Conservation (phyloP, 768 basidiomycete species). For the Russula ochroleuca region DNA sequence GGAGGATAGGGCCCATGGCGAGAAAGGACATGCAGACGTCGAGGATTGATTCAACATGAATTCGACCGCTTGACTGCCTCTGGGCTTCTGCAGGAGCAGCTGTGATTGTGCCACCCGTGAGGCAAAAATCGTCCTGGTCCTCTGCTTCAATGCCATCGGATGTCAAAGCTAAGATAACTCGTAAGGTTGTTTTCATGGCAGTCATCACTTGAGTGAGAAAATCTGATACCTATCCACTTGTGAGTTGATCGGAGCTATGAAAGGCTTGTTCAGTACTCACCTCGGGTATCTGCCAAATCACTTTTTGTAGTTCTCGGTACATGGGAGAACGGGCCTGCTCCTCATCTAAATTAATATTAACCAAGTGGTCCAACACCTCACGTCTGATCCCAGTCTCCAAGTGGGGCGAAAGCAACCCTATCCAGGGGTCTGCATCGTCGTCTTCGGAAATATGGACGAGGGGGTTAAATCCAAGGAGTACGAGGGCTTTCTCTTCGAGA, state of each 20-base stretch:
- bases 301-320: slow-evolving; percentile 46
- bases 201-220: slow-evolving; percentile 35
- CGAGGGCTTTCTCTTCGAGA: slow-evolving; percentile 54
- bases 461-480: slow-evolving; percentile 64
- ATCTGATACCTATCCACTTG: slow-evolving; percentile 49
- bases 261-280: slow-evolving; percentile 49
- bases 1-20: slow-evolving; percentile 58
- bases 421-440: slow-evolving; percentile 35
- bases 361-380: slow-evolving; percentile 44
- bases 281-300: slow-evolving; percentile 65
- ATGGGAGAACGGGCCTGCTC: slow-evolving; percentile 22
- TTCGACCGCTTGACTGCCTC: slow-evolving; percentile 32
- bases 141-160: slow-evolving; percentile 36
- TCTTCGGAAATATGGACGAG: slow-evolving; percentile 45
- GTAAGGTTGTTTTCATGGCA: slow-evolving; percentile 43
- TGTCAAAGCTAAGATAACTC: slow-evolving; percentile 34
- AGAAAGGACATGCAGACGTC: slow-evolving; percentile 58
- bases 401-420: slow-evolving; percentile 47
- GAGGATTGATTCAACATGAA: slow-evolving; percentile 38
- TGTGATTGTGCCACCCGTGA: slow-evolving; percentile 41
- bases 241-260: slow-evolving; percentile 1
- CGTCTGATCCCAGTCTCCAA: slow-evolving; percentile 58
- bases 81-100: slow-evolving; percentile 34
- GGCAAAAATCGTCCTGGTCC: slow-evolving; percentile 56
- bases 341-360: slow-evolving; percentile 21